These are phyloP conservation scores for Pseudogymnoascus destructans DNA, from an alignment of 2,329 filamentous ascomycete species.

Conservation along the genomic window DNA sequence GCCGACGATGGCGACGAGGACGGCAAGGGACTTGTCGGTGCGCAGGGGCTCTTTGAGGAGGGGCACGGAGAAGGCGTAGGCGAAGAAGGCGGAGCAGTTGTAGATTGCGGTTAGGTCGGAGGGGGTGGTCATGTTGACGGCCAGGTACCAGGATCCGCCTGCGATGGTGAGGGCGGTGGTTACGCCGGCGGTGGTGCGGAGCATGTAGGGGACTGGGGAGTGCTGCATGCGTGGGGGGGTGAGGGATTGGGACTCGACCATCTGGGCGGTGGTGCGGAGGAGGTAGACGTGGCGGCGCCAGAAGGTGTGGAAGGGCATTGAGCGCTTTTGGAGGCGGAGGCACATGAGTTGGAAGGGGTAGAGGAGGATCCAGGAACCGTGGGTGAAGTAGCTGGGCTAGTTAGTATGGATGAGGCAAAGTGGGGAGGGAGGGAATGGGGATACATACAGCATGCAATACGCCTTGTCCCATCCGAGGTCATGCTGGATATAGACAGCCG, in stretches of 20 bases:
- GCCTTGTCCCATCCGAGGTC: conserved; percentile 91
- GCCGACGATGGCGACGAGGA: conserved; percentile 73
- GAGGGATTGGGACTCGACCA: conserved; percentile 72
- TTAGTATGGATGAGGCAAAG: conserved; percentile 11
- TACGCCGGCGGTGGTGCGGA: conserved; percentile 66
- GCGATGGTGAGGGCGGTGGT: conserved; percentile 80
- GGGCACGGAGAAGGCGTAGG: conserved; percentile 91
- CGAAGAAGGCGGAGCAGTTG: conserved; percentile 98
- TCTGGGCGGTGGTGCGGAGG: conserved; percentile 56
- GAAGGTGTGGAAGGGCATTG: conserved; percentile 69
- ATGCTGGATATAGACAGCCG: conserved; percentile 87
- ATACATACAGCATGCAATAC: conserved; percentile 87
- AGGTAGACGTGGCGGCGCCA: conserved; percentile 61
- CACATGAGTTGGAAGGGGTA: conserved; percentile 78
- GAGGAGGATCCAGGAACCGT: conserved; percentile 82
- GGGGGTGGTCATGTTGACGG: conserved; percentile 83
- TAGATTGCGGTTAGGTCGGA: conserved; percentile 96
- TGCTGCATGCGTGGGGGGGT: conserved; percentile 37
- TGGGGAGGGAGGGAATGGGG: not conserved
- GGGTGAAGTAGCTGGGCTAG: conserved; percentile 58
- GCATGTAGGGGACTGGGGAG: conserved; percentile 58
- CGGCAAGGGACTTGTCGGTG: conserved; percentile 73
- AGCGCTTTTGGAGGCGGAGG: conserved; percentile 65
- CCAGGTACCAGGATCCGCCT: conserved; percentile 89
- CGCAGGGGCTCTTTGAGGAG: conserved; percentile 75